These are phyloP conservation scores for Epipyxis sp. DNA, from an alignment of 108 stramenopile genomes.

Conservation along the genomic window DNA sequence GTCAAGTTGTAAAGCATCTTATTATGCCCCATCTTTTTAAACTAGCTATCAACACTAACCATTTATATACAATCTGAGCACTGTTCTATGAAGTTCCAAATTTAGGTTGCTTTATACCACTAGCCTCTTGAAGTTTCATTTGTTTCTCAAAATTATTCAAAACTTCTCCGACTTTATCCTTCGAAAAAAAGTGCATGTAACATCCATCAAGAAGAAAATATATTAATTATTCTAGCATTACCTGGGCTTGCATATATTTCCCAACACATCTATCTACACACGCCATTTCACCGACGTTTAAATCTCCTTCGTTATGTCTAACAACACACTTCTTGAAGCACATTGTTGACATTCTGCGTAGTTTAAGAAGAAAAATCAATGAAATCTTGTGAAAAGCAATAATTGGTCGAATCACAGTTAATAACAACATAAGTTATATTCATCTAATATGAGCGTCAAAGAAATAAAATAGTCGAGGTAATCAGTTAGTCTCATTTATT, in stretches of 20 bases:
- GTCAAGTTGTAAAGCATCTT: too few relatives aligned
- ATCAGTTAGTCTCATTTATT: too few relatives aligned
- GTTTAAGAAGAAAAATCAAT: background rate
- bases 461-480: too few relatives aligned
- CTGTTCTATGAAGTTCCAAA: too few relatives aligned
- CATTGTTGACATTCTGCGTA: constrained; percentile 64
- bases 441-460: too few relatives aligned
- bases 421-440: background rate
- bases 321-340: constrained; percentile 90
- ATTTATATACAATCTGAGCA: too few relatives aligned
- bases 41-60: too few relatives aligned
- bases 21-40: too few relatives aligned
- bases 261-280: constrained; percentile 89
- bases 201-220: too few relatives aligned
- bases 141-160: constrained; percentile 20
- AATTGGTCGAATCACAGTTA: background rate
- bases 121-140: constrained; percentile 15
- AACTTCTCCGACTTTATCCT: constrained; percentile 34
- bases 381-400: background rate
- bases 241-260: constrained; percentile 86
- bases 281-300: constrained; percentile 88
- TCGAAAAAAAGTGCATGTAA: too few relatives aligned
- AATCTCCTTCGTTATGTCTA: constrained; percentile 76
- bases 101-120: background rate
- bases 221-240: too few relatives aligned